Evolutionary conservation across 2,329 filamentous ascomycete genomes (phyloP).

Genomic region (Colletotrichum sp.): DNA sequence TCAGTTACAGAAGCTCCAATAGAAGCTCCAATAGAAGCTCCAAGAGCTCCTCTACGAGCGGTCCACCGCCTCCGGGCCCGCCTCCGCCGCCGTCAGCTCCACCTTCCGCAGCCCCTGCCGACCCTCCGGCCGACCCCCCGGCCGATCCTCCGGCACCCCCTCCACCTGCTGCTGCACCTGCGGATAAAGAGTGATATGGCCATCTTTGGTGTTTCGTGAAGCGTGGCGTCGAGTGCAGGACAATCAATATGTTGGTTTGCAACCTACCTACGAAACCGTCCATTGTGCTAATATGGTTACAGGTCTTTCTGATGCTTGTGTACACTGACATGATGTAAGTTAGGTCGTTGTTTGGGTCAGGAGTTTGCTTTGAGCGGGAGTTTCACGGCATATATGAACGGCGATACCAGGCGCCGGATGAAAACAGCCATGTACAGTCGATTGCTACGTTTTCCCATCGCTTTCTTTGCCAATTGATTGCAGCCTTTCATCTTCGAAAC

Average conservation of each 20-base stretch:
- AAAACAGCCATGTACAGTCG: conserved; percentile 2
- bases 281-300: neutral
- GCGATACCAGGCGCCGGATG: conserved; percentile 4
- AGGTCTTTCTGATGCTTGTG: neutral
- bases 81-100: neutral
- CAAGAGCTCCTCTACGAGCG: conserved; percentile 32
- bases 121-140: neutral
- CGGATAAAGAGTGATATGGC: neutral
- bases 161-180: neutral
- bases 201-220: neutral
- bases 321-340: neutral
- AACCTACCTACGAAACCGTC: neutral
- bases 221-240: neutral
- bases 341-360: neutral
- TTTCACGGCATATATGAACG: neutral
- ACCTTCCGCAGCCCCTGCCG: conserved; percentile 1
- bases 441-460: neutral
- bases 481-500: neutral
- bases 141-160: neutral
- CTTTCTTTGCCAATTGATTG: neutral
- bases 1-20: conserved; percentile 38
- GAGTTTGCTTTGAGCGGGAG: neutral
- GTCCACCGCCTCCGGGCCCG: neutral
- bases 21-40: conserved; percentile 39
- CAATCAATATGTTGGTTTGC: neutral